Base-by-base conservation (phyloP, 768 basidiomycete species). In the Phaffia tasmanica region DNA sequence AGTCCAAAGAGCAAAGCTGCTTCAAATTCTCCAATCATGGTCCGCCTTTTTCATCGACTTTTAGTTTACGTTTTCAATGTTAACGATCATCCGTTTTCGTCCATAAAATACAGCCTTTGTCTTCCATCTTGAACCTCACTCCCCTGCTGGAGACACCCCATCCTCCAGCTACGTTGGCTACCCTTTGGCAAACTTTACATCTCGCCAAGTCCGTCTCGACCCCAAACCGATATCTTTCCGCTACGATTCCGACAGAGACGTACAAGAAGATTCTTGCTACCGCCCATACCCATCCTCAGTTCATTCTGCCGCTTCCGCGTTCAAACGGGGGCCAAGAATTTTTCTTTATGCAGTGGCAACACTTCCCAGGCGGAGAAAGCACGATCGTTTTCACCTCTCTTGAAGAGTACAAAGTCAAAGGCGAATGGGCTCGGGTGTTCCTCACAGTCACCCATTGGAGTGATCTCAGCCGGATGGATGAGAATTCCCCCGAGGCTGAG, bases 311-410 rank as follows among this genome's bases (percentile, higher is more conserved):
- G 2, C 72, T 99, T 1, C 85, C 86, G 9, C 82, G 89, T 1
- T 48, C 25, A 14, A 47, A 48, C 9, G 67, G 67, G 15, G 62
- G 62, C 21, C 46, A 58, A 25, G 62, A 63, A 55, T 69, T 89
- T 73, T 90, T 85, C 76, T 85, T 85, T 73, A 79, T 97, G 67
- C 86, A 99, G 75, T 98, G 95, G 94, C 81, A 81, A 72, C 29
- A 69, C 53, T 30, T 35, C 35, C 68, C 69, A 3, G 53, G 56
- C 56, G 63, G 32, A 4, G 50, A 69, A 6, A 83, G 91, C 7
- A 92, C 91, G 0, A 81, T 94, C 62, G 80, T 98, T 47, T 94
- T 94, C 79, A 92, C 95, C 0, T 88, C 93, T 1, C 80, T 98
- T 53, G 86, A 87, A 71, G 94, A 97, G 78, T 99, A 89, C 82